These are phyloP conservation scores for Neofusicoccum kwambonambiense DNA, from an alignment of 2,329 filamentous ascomycete species.

Conservation along the genomic window DNA sequence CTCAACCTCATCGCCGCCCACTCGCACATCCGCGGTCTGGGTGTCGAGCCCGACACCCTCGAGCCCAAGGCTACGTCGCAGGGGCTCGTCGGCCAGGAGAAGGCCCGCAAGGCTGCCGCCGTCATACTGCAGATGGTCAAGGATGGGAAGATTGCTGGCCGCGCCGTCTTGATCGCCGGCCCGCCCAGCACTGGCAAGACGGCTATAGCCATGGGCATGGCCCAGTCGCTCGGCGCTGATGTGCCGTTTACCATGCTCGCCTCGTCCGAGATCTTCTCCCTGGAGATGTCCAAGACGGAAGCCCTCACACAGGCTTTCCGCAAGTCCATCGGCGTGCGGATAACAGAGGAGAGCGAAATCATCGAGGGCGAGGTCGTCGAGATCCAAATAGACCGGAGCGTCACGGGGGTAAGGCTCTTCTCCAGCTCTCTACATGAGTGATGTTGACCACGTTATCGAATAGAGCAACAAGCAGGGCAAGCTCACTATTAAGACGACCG, in stretches of 20 bases:
- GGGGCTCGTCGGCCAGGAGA: slow-evolving; percentile 92
- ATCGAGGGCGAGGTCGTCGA: slow-evolving; percentile 99
- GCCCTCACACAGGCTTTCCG: slow-evolving; percentile 98
- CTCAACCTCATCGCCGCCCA: slow-evolving; percentile 98
- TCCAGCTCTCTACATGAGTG: background rate
- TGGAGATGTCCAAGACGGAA: slow-evolving; percentile 99
- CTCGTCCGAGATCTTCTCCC: slow-evolving; percentile 94
- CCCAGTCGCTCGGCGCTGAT: slow-evolving; percentile 88
- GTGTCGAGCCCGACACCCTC: slow-evolving; percentile 86
- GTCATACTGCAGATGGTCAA: slow-evolving; percentile 99
- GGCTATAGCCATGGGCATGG: slow-evolving; percentile 98
- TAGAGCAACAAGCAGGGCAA: slow-evolving; percentile 95
- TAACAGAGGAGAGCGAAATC: slow-evolving; percentile 98
- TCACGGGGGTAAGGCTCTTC: slow-evolving; percentile 67
- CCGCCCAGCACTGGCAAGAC: slow-evolving; percentile 98
- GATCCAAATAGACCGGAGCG: slow-evolving; percentile 95
- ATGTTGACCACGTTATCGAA: background rate
- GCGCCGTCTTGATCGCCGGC: slow-evolving; percentile 90
- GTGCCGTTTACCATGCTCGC: slow-evolving; percentile 96
- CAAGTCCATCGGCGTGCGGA: slow-evolving; percentile 95
- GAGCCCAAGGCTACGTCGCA: slow-evolving; percentile 84
- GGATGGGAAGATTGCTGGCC: slow-evolving; percentile 95
- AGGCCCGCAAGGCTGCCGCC: slow-evolving; percentile 92
- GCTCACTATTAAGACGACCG: slow-evolving; percentile 97
- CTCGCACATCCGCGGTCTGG: slow-evolving; percentile 94